These are phyloP conservation scores for Aleurites moluccanus DNA, from an alignment of 441 rosid genomes.

Conservation along the genomic window DNA sequence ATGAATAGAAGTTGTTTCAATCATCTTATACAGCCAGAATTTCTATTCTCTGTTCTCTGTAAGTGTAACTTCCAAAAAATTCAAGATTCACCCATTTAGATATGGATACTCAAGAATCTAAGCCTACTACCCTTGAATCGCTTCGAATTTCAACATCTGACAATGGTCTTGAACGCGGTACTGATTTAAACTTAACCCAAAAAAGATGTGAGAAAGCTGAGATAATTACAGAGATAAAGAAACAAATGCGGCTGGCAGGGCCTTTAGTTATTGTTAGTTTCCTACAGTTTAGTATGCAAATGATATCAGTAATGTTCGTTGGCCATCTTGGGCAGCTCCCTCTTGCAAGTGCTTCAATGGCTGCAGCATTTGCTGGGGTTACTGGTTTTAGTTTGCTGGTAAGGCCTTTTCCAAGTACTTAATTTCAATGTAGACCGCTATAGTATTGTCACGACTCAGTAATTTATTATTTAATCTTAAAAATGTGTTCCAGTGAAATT, in stretches of 20 bases:
- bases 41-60: neutral
- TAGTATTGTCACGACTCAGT: too few species aligned
- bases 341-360: conserved; percentile 55
- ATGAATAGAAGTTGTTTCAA: neutral
- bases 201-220: conserved; percentile 18
- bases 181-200: neutral
- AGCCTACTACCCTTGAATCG: neutral
- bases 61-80: neutral
- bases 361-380: conserved; percentile 54
- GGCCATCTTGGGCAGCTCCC: conserved; percentile 50
- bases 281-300: conserved; percentile 41
- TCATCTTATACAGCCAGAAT: too few species aligned
- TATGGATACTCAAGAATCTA: neutral
- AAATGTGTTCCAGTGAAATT: too few species aligned
- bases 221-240: conserved; percentile 40
- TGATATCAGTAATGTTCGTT: conserved; percentile 46
- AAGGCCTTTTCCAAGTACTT: too few species aligned
- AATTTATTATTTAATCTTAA: too few species aligned
- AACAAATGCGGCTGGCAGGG: conserved; percentile 41
- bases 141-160: conserved; percentile 16
- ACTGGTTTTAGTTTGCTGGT: conserved; percentile 54
- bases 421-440: too few species aligned
- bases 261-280: conserved; percentile 47
- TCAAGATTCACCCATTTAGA: neutral
- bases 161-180: neutral